A percentile compares a stretch with the other conserved stretches of the same genome.
These are phyloP conservation scores for Nicotiana paniculata DNA, from an alignment of 257 asterid genomes.

Conservation along the genomic window DNA sequence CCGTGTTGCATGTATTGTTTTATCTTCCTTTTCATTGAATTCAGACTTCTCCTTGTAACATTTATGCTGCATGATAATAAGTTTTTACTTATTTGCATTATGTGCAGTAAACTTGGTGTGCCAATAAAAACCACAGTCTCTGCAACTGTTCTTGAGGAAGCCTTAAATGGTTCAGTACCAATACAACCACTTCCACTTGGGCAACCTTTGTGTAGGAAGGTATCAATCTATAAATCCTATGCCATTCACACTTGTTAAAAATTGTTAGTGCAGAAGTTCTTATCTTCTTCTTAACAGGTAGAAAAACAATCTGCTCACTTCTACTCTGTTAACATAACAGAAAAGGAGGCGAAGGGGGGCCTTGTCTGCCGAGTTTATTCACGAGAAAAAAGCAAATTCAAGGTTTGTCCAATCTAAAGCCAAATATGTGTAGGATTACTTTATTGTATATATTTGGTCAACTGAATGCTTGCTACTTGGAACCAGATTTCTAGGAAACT, in stretches of 20 bases:
- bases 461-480: background rate
- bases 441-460: background rate
- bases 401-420: conserved; percentile 36
- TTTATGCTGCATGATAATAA: conserved; percentile 12
- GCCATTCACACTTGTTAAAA: background rate
- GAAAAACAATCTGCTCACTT: conserved; percentile 97
- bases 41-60: background rate
- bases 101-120: conserved; percentile 89
- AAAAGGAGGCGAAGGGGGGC: conserved; percentile 78
- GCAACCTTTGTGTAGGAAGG: conserved; percentile 78
- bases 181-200: conserved; percentile 66
- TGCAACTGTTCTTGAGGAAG: conserved; percentile 95
- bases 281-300: conserved; percentile 52
- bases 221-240: conserved; percentile 19
- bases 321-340: conserved; percentile 83
- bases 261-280: conserved; percentile 19
- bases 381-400: conserved; percentile 86
- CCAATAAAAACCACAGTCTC: conserved; percentile 94
- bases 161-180: conserved; percentile 71
- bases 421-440: background rate
- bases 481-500: background rate
- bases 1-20: conserved; percentile 9
- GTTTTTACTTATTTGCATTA: conserved; percentile 4
- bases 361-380: conserved; percentile 79
- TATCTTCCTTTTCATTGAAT: background rate